A percentile compares a stretch with the other conserved stretches of the same genome.
phyloP scores from a whole-genome alignment of 2,329 filamentous ascomycete genomes.

The Fusarium marasasianum region DNA sequence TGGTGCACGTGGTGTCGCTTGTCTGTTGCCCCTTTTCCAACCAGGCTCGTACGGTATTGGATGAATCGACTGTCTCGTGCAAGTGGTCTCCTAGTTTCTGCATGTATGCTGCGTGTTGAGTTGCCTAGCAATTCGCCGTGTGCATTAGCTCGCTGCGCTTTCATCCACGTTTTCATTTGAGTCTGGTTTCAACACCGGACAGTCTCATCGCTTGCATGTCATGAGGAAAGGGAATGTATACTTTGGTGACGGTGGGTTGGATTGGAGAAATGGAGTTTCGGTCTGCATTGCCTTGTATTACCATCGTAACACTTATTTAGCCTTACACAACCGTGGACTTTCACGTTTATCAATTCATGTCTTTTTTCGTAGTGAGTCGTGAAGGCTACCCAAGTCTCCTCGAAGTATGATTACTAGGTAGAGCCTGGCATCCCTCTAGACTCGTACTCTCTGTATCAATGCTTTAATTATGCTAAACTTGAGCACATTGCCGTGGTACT shows the following conservation, averaged over 20 bases:
- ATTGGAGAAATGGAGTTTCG: constrained; percentile 34
- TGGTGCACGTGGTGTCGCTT: constrained; percentile 11
- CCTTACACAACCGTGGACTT: constrained; percentile 7
- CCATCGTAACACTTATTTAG: constrained; percentile 23
- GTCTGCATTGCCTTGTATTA: constrained; percentile 29
- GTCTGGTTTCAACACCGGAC: constrained; percentile 18
- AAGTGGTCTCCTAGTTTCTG: constrained; percentile 36
- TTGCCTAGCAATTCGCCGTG: constrained; percentile 1
- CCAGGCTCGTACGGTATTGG: constrained; percentile 26
- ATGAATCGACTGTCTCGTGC: constrained; percentile 36
- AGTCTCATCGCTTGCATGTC: constrained; percentile 31
- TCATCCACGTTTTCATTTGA: constrained; percentile 13
- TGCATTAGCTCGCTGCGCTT: constrained; percentile 6
- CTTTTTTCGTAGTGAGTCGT: not conserved
- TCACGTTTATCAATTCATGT: not conserved
- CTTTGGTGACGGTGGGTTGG: constrained; percentile 11
- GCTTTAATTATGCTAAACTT: not conserved
- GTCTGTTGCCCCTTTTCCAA: constrained; percentile 6
- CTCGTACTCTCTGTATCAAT: not conserved
- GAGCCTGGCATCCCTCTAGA: not conserved
- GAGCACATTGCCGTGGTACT: not conserved
- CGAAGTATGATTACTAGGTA: not conserved
- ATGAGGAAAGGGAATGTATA: constrained; percentile 33
- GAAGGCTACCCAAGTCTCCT: not conserved
- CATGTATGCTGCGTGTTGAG: constrained; percentile 26